Conservation (phyloP, 805 yeast genomes). For the Zygotorulaspora florentina region DNA sequence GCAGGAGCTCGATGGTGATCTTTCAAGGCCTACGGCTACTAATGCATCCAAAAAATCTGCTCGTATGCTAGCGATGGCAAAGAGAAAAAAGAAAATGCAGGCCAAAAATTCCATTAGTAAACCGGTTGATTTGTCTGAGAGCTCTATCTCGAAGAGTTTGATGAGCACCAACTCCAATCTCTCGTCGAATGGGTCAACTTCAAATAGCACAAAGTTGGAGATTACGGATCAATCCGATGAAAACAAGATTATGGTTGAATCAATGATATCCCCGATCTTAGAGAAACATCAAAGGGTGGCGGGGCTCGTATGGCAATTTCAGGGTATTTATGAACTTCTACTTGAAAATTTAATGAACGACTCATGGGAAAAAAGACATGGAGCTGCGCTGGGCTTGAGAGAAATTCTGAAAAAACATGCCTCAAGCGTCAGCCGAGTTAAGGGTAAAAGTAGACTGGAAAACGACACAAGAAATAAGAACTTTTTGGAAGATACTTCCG, state of each 20-base stretch:
- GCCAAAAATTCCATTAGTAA: constrained; percentile 50
- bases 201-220: constrained; percentile 44
- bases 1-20: constrained; percentile 17
- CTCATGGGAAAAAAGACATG: constrained; percentile 93
- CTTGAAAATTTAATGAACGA: constrained; percentile 77
- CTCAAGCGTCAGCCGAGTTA: constrained; percentile 74
- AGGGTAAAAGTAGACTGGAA: constrained; percentile 54
- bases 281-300: constrained; percentile 68
- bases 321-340: constrained; percentile 82
- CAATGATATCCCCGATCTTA: constrained; percentile 62
- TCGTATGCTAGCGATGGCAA: constrained; percentile 90
- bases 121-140: constrained; percentile 67
- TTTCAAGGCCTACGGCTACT: constrained; percentile 17
- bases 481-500: constrained; percentile 83
- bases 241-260: constrained; percentile 79
- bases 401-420: constrained; percentile 76
- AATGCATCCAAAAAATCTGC: constrained; percentile 47
- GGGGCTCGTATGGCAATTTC: constrained; percentile 87
- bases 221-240: constrained; percentile 78
- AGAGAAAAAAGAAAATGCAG: constrained; percentile 73
- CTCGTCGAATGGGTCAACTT: constrained; percentile 21
- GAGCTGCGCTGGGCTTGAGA: constrained; percentile 87
- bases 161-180: constrained; percentile 20
- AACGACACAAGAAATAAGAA: constrained; percentile 61
- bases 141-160: constrained; percentile 52